These are phyloP conservation scores for Solanum peruvianum DNA, from an alignment of 257 asterid genomes.

Conservation along the genomic window DNA sequence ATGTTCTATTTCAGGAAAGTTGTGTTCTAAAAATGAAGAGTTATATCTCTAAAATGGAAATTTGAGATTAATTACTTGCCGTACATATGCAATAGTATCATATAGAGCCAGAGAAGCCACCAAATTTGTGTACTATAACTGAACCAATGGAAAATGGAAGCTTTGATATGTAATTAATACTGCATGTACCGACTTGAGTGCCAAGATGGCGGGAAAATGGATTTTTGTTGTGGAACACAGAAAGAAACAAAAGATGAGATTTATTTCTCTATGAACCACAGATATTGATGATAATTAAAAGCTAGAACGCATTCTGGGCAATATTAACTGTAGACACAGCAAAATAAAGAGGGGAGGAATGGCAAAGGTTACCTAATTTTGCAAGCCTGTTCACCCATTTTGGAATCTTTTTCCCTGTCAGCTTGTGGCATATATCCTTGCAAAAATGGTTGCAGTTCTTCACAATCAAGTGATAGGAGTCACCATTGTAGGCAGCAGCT, in stretches of 20 bases:
- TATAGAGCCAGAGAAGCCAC: neutral
- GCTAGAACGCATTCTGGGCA: neutral
- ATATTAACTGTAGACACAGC: neutral
- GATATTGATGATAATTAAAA: neutral
- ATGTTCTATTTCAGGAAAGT: neutral
- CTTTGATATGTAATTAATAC: neutral
- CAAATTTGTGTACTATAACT: neutral
- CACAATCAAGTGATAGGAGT: slow-evolving; percentile 75
- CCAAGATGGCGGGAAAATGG: neutral
- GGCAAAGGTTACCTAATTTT: slow-evolving; percentile 51
- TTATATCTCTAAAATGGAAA: neutral
- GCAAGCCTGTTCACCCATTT: slow-evolving; percentile 97
- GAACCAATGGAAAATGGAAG: neutral
- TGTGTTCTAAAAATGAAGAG: neutral
- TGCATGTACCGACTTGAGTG: neutral
- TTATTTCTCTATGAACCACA: neutral
- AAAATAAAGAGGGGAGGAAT: neutral
- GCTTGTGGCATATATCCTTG: slow-evolving; percentile 70
- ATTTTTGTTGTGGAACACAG: neutral
- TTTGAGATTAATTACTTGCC: neutral
- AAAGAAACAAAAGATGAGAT: neutral
- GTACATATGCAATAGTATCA: neutral
- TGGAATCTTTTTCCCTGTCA: slow-evolving; percentile 73
- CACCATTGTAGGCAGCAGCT: slow-evolving; percentile 78
- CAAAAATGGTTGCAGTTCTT: slow-evolving; percentile 97